Evolutionary conservation across 306 rosid species (phyloP).

Genomic region (Trifolium repens): DNA sequence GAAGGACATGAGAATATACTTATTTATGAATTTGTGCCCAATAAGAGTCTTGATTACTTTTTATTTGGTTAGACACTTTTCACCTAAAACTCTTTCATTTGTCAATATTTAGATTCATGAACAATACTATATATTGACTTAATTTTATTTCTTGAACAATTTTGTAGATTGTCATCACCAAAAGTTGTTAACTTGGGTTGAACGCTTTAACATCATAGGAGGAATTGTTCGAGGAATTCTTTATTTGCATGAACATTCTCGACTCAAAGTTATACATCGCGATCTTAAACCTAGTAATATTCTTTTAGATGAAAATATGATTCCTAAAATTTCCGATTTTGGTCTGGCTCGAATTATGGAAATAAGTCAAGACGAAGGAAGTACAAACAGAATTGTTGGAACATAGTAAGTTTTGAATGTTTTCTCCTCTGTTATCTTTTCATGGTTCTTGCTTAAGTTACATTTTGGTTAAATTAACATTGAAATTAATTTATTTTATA

Average conservation of each 20-base stretch:
- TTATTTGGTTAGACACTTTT: not conserved
- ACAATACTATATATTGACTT: not conserved
- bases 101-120: not conserved
- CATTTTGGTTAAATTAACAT: not conserved
- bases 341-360: slow-evolving; percentile 6
- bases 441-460: too few relatives aligned
- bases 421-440: not conserved
- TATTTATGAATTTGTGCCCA: slow-evolving; percentile 12
- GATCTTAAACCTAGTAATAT: slow-evolving; percentile 11
- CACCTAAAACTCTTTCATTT: not conserved
- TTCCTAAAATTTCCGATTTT: slow-evolving; percentile 5
- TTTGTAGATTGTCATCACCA: not conserved
- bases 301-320: not conserved
- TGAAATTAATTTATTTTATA: not conserved
- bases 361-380: slow-evolving; percentile 16
- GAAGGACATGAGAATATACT: slow-evolving; percentile 7
- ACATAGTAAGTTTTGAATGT: slow-evolving; percentile 11
- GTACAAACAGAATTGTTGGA: slow-evolving; percentile 13
- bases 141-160: not conserved
- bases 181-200: slow-evolving; percentile 8
- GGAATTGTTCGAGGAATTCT: slow-evolving; percentile 4
- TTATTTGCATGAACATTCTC: not conserved
- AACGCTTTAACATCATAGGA: not conserved
- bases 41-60: slow-evolving; percentile 13
- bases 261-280: slow-evolving; percentile 9